Conservation (phyloP, 371 early-diverging fungal genomes). For the Rhizopus stolonifer region DNA sequence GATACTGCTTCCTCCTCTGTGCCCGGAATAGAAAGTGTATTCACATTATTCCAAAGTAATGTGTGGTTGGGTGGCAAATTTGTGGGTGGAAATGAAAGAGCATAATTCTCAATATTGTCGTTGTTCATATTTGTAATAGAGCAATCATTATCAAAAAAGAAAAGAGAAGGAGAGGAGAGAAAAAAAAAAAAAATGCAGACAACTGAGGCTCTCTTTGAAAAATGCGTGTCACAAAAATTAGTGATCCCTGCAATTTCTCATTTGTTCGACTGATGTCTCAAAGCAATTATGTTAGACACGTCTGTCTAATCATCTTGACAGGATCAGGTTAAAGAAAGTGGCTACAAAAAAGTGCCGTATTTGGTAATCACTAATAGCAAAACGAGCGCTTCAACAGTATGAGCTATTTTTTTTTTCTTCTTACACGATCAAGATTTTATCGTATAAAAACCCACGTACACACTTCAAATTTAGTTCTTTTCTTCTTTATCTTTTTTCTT, state of each 20-base stretch:
- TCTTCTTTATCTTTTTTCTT: background rate
- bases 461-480: background rate
- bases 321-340: too few species aligned
- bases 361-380: background rate
- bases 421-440: background rate
- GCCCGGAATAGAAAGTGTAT: slow-evolving; percentile 16
- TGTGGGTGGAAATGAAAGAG: background rate
- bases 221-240: background rate
- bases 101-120: background rate
- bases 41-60: slow-evolving; percentile 19
- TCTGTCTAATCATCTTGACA: too few species aligned
- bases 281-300: too few species aligned
- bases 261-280: too few species aligned
- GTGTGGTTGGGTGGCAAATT: background rate
- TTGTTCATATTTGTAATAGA: background rate
- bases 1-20: background rate
- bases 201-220: background rate
- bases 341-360: background rate
- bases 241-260: too few species aligned
- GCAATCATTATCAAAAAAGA: background rate
- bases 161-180: background rate
- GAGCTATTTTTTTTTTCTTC: background rate
- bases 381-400: background rate
- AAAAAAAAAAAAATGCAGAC: background rate
- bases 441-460: background rate